A percentile compares a stretch with the other conserved stretches of the same genome.
phyloP scores from a whole-genome alignment of 1,139 yeast genomes.

The Pichiaceae sp. region DNA sequence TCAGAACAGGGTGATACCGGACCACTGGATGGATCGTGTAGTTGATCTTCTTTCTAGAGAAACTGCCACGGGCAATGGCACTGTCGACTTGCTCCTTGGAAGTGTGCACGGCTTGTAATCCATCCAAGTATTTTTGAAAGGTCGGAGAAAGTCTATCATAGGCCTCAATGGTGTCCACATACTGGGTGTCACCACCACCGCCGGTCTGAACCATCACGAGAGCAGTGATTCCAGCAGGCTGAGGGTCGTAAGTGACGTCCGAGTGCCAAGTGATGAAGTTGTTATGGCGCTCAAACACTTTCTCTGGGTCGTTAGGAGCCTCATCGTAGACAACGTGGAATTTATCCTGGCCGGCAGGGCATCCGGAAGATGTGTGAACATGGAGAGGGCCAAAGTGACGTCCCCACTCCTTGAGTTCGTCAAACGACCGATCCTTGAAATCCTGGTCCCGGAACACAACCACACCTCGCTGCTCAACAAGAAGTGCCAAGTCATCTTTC shows the following conservation, averaged over 20 bases:
- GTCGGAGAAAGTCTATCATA: slow-evolving; percentile 60
- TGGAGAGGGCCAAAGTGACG: slow-evolving; percentile 60
- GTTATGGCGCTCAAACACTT: slow-evolving; percentile 28
- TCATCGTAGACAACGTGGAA: slow-evolving; percentile 54
- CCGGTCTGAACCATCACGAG: slow-evolving; percentile 53
- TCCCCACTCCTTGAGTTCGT: slow-evolving; percentile 44
- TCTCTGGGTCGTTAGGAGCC: slow-evolving; percentile 30
- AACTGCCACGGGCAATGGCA: too few species aligned
- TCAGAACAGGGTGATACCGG: slow-evolving; percentile 62
- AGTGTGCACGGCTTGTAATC: slow-evolving; percentile 58
- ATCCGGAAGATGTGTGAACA: slow-evolving; percentile 65
- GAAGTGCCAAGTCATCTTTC: slow-evolving; percentile 56
- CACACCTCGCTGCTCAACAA: slow-evolving; percentile 59
- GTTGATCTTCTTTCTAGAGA: slow-evolving; percentile 57
- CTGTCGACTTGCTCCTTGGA: slow-evolving; percentile 59
- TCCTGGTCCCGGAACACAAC: slow-evolving; percentile 62
- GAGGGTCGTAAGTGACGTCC: slow-evolving; percentile 61
- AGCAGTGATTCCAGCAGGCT: slow-evolving; percentile 61
- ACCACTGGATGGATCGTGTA: slow-evolving; percentile 57
- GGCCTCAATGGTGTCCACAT: slow-evolving; percentile 57
- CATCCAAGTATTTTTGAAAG: slow-evolving; percentile 45
- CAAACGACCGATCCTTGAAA: slow-evolving; percentile 47
- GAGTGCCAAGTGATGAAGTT: slow-evolving; percentile 49
- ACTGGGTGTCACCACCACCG: slow-evolving; percentile 75
- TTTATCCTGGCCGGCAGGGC: slow-evolving; percentile 51